Evolutionary conservation across 352 stramenopile genomes (phyloP).

Genomic region (Globisporangium ultimum): DNA sequence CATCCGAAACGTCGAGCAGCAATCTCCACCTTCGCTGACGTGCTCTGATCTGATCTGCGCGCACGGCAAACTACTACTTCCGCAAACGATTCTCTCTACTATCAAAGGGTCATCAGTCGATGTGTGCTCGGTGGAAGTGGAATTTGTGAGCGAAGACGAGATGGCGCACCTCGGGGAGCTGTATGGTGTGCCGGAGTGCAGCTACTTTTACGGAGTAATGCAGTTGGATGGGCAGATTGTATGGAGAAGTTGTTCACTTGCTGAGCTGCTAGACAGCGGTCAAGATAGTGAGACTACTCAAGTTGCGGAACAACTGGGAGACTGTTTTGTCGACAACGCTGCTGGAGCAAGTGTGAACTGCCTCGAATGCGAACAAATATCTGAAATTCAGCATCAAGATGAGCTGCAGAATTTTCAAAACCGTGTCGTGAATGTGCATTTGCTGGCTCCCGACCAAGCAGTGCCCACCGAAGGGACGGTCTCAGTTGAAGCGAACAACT

Average conservation of each 20-base stretch:
- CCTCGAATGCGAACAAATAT: constrained; percentile 43
- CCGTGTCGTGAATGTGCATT: constrained; percentile 52
- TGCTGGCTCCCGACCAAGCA: constrained; percentile 50
- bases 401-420: constrained; percentile 66
- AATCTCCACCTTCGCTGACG: constrained; percentile 27
- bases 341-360: constrained; percentile 33
- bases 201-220: constrained; percentile 50
- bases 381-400: constrained; percentile 34
- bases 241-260: constrained; percentile 48
- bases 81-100: constrained; percentile 36
- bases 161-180: constrained; percentile 56
- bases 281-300: constrained; percentile 12
- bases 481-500: constrained; percentile 30
- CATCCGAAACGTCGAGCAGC: constrained; percentile 63
- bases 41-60: constrained; percentile 37
- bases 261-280: constrained; percentile 18
- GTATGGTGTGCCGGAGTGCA: constrained; percentile 43
- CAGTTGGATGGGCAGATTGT: constrained; percentile 21
- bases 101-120: constrained; percentile 41
- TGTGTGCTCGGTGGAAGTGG: constrained; percentile 41
- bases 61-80: constrained; percentile 55
- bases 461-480: constrained; percentile 45
- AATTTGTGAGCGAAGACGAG: constrained; percentile 58
- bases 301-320: constrained; percentile 15
- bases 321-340: constrained; percentile 21